phyloP scores from a whole-genome alignment of 371 early-diverging fungal species.

The Mucor piriformis region DNA sequence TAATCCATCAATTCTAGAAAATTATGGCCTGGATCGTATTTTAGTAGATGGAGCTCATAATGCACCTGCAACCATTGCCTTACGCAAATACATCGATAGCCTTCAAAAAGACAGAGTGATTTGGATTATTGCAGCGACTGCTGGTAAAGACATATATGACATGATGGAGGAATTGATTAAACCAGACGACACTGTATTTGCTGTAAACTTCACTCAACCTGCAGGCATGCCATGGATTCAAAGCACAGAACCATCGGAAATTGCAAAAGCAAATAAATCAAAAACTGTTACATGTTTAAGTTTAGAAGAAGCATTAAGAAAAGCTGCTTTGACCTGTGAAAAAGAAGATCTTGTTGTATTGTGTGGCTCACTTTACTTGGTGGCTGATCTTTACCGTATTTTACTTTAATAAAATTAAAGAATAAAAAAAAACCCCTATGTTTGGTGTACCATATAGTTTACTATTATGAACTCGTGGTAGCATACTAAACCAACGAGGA shows the following conservation, averaged over 20 bases:
- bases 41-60: conserved; percentile 94
- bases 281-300: conserved; percentile 8
- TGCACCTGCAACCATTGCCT: conserved; percentile 65
- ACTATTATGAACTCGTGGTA: too few species aligned
- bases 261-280: conserved; percentile 19
- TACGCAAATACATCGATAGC: conserved; percentile 67
- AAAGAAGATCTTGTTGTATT: conserved; percentile 60
- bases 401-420: conserved; percentile 2
- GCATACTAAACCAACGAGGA: too few species aligned
- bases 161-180: conserved; percentile 61
- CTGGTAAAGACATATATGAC: conserved; percentile 67
- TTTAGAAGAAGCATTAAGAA: conserved; percentile 29
- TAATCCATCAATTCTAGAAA: not conserved
- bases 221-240: conserved; percentile 90
- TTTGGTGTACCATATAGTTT: too few species aligned
- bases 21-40: conserved; percentile 30
- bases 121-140: conserved; percentile 83
- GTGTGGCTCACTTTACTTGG: conserved; percentile 88
- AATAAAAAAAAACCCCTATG: not conserved
- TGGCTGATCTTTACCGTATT: conserved; percentile 71
- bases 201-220: conserved; percentile 76
- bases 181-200: conserved; percentile 60
- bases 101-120: conserved; percentile 41
- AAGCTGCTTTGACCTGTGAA: conserved; percentile 11
- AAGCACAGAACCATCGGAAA: conserved; percentile 45